These are phyloP conservation scores for Paraleonurus japonicus DNA, from an alignment of 257 asterid genomes.

Conservation along the genomic window DNA sequence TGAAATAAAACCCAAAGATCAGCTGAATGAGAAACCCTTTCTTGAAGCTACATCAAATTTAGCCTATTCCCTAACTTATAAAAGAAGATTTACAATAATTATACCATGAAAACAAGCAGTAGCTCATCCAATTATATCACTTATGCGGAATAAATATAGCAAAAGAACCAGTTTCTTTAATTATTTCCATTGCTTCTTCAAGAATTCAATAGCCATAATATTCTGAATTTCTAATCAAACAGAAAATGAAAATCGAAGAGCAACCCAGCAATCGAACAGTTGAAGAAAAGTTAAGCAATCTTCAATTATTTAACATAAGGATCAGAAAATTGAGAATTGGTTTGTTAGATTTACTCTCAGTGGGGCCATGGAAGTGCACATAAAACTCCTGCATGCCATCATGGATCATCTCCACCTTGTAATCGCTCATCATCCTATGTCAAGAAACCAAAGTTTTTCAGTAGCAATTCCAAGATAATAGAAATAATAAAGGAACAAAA, in stretches of 20 bases:
- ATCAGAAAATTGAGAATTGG: constrained; percentile 22
- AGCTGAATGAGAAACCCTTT: constrained; percentile 1
- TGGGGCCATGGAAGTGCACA: constrained; percentile 93
- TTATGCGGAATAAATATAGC: neutral
- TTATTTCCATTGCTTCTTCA: neutral
- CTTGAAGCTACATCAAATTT: neutral
- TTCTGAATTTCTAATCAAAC: neutral
- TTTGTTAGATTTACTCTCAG: constrained; percentile 56
- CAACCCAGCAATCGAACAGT: constrained; percentile 29
- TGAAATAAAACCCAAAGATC: neutral
- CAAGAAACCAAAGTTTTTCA: constrained; percentile 22
- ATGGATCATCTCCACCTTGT: constrained; percentile 91
- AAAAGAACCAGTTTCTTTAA: neutral
- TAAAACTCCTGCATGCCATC: constrained; percentile 89
- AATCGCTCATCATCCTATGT: constrained; percentile 96
- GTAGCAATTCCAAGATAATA: neutral
- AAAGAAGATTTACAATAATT: constrained; percentile 3
- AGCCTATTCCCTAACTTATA: neutral
- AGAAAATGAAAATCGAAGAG: neutral
- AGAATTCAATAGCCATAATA: neutral
- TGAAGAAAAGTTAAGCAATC: constrained; percentile 12
- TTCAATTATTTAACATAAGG: constrained; percentile 14
- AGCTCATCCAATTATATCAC: neutral
- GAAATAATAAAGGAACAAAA: neutral
- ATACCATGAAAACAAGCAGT: neutral